Evolutionary conservation across 441 rosid genomes (phyloP).

Genomic region (Erysimum cheiri): DNA sequence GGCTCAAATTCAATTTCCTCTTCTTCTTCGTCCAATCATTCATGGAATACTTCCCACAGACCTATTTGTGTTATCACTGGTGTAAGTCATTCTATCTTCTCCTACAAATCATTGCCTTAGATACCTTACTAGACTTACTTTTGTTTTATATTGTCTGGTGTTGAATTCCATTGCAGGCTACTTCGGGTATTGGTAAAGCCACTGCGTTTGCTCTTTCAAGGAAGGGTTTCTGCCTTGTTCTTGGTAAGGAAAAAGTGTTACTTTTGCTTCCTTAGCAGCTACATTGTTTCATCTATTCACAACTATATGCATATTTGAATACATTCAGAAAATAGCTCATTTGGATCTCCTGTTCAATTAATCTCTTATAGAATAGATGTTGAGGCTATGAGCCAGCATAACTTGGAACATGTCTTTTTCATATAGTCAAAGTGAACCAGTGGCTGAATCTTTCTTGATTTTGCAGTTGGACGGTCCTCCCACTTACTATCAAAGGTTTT

Average conservation of each 20-base stretch:
- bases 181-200: constrained; percentile 86
- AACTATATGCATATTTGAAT: not conserved
- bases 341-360: not conserved
- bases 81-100: constrained; percentile 49
- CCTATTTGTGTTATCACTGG: constrained; percentile 88
- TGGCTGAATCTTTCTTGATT: constrained; percentile 38
- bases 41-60: constrained; percentile 26
- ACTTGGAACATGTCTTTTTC: constrained; percentile 11
- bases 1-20: constrained; percentile 37
- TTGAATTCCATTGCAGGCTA: constrained; percentile 58
- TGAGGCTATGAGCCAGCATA: not conserved
- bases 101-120: not conserved
- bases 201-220: constrained; percentile 77
- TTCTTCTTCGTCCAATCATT: constrained; percentile 47
- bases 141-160: not conserved
- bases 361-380: constrained; percentile 4
- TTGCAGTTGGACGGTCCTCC: constrained; percentile 80
- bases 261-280: constrained; percentile 14
- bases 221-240: constrained; percentile 75
- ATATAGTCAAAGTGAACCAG: not conserved
- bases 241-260: constrained; percentile 52
- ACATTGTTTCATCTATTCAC: not conserved
- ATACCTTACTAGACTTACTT: too few species aligned
- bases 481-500: constrained; percentile 61
- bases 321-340: not conserved